Percentiles rank a stretch among this genome's conserved stretches.
phyloP scores from a whole-genome alignment of 2,329 filamentous ascomycete genomes.

The Alternaria sp. region DNA sequence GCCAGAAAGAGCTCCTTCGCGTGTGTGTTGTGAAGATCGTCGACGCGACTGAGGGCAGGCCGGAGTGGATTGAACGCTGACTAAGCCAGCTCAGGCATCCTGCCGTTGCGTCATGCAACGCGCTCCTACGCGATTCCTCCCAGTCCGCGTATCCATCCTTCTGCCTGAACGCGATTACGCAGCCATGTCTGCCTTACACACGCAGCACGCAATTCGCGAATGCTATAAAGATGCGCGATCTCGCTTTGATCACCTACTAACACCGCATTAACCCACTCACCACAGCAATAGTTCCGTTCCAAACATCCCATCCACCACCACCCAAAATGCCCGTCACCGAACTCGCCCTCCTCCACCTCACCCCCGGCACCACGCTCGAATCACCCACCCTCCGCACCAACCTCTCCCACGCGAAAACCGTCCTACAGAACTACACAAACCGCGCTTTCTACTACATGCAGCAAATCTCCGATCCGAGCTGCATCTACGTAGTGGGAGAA shows the following conservation, averaged over 20 bases:
- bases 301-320: not conserved
- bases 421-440: constrained; percentile 48
- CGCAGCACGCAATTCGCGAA: too few relatives aligned
- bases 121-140: not conserved
- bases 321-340: constrained; percentile 52
- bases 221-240: not conserved
- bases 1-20: too few relatives aligned
- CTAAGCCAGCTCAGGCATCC: not conserved
- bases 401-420: constrained; percentile 46
- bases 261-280: not conserved
- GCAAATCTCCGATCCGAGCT: constrained; percentile 53
- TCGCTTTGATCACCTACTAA: not conserved
- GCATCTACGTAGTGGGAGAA: constrained; percentile 54
- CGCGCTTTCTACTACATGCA: constrained; percentile 49
- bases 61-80: too few relatives aligned
- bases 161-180: not conserved
- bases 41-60: too few relatives aligned
- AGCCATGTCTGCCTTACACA: not conserved
- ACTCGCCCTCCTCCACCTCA: constrained; percentile 52
- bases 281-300: not conserved
- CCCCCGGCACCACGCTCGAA: constrained; percentile 23
- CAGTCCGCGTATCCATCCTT: not conserved
- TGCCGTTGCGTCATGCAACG: not conserved
- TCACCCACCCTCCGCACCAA: constrained; percentile 33
- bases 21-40: too few relatives aligned